Evolutionary conservation across 208 protist genomes (phyloP).

Genomic region (Trypanosoma theileri): DNA sequence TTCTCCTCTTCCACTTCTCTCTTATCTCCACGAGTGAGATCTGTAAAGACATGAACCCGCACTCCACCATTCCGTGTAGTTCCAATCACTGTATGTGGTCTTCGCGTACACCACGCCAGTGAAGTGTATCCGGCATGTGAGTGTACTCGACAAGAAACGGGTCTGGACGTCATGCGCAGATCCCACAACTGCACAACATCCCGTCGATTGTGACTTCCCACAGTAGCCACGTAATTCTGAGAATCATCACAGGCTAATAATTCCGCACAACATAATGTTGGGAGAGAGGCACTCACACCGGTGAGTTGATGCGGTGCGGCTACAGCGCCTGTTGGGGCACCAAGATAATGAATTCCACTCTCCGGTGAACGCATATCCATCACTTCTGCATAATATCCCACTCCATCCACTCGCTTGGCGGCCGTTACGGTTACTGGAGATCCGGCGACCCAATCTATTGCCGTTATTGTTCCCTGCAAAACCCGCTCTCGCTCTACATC

Average conservation of each 20-base stretch:
- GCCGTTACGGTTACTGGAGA: slow-evolving; percentile 61
- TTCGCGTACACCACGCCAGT: slow-evolving; percentile 49
- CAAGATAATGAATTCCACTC: slow-evolving; percentile 50
- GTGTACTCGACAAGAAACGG: slow-evolving; percentile 35
- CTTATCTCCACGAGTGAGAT: neutral
- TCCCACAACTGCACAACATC: slow-evolving; percentile 84
- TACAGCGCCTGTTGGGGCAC: slow-evolving; percentile 33
- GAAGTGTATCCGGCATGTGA: slow-evolving; percentile 52
- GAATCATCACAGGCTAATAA: slow-evolving; percentile 62
- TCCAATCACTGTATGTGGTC: slow-evolving; percentile 41
- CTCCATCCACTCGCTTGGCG: slow-evolving; percentile 39
- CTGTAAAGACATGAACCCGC: slow-evolving; percentile 42
- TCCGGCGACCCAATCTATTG: slow-evolving; percentile 68
- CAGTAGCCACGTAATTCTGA: slow-evolving; percentile 58
- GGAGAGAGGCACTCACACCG: slow-evolving; percentile 1
- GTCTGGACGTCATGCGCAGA: slow-evolving; percentile 48
- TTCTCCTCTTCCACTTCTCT: too few species aligned
- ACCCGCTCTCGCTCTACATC: slow-evolving; percentile 30
- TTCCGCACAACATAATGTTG: slow-evolving; percentile 56
- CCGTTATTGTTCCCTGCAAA: slow-evolving; percentile 55
- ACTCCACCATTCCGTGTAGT: slow-evolving; percentile 48
- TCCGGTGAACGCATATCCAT: slow-evolving; percentile 69
- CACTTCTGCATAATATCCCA: slow-evolving; percentile 60
- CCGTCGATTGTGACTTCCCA: slow-evolving; percentile 30
- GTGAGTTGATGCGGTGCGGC: slow-evolving; percentile 4